These are phyloP conservation scores for Rheum nobile DNA, from an alignment of 148 eudicot genomes.

Conservation along the genomic window DNA sequence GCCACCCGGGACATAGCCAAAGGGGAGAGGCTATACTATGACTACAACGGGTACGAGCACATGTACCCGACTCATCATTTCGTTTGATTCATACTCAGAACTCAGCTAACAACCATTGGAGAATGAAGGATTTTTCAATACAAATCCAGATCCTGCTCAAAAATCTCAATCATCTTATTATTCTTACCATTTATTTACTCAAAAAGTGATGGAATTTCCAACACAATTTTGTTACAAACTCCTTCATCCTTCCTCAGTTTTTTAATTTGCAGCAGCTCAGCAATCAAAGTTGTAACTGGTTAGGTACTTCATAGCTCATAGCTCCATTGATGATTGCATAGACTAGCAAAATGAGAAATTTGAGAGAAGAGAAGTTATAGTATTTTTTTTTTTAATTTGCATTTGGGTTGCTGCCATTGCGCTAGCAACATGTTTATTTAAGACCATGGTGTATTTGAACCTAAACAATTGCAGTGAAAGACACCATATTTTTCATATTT, in stretches of 20 bases:
- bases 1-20: conserved; percentile 79
- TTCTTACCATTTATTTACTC: neutral
- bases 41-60: conserved; percentile 82
- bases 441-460: neutral
- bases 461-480: neutral
- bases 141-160: neutral
- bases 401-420: neutral
- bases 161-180: neutral
- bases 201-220: neutral
- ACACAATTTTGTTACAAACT: neutral
- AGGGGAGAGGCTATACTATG: conserved; percentile 92
- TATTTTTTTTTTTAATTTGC: neutral
- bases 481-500: neutral
- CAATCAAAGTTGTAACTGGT: neutral
- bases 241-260: neutral
- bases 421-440: neutral
- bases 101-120: neutral
- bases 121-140: neutral
- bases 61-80: conserved; percentile 90
- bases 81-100: conserved; percentile 19
- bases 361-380: neutral
- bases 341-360: neutral
- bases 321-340: neutral
- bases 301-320: neutral
- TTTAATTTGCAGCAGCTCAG: conserved; percentile 1